Base-by-base conservation (phyloP, 768 basidiomycete species). In the Dacryopinax spathularia region DNA sequence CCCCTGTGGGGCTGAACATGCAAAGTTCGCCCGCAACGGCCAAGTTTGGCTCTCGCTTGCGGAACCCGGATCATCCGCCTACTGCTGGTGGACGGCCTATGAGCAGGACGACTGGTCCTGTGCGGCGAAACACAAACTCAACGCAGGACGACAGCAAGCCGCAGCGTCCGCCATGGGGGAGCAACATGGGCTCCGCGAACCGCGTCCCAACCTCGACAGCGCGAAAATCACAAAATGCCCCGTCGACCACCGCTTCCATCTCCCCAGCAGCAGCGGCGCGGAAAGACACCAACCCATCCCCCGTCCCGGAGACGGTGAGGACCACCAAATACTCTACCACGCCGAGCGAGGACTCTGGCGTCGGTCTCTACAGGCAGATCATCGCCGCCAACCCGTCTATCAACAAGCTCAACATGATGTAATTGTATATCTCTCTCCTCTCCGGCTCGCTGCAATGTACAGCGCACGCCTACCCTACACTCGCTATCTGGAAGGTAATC, bases 11-110 rank as follows among this genome's bases (percentile, higher is more conserved):
- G 56, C 73, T 59, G 16, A 33, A 44, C 48, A 34, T 33, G 22
- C 79, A 88, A 61, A 87, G 89, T 73, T 90, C 89, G 7, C 88
- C 87, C 61, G 90, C 89, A 18, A 89, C 92, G 69, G 93, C 92
- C 65, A 96, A 96, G 74, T 95, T 96, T 75, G 93, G 91, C 22
- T 83, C 84, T 39, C 83, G 93, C 18, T 77, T 94, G 35, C 77
- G 94, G 48, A 83, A 87, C 25, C 81, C 78, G 56, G 86, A 89
- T 39, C 73, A 56, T 18, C 48, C 48, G 48, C 48, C 48, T 56
- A 29, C 31, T 4, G 5, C 48, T 18, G 39, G 39, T 20, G 48
- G 48, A 3, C 48, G 48, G 25, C 48, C 48, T 22, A 56, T 56
- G 48, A 56, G 48, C 25, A 56, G 48, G 29, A 56, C 48, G 25